phyloP scores from a whole-genome alignment of 2,329 filamentous ascomycete genomes.

The Aspergillus alliaceus region DNA sequence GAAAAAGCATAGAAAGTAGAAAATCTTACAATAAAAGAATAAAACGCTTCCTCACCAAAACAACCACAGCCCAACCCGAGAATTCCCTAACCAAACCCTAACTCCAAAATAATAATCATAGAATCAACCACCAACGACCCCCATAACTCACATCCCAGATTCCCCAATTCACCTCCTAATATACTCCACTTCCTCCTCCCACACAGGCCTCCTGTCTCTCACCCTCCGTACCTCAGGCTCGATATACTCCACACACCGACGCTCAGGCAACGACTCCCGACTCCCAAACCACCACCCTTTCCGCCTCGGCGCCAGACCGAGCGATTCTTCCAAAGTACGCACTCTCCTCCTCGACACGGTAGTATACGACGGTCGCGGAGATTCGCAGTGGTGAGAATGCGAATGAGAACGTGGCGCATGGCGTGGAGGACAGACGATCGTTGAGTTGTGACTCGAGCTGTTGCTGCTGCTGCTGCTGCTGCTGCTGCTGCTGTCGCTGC shows the following conservation, averaged over 20 bases:
- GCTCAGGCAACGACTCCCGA: slow-evolving; percentile 4
- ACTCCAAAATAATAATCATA: not conserved
- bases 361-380: slow-evolving; percentile 8
- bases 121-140: not conserved
- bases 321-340: slow-evolving; percentile 13
- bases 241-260: slow-evolving; percentile 14
- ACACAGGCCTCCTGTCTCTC: slow-evolving; percentile 3
- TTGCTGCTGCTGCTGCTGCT: slow-evolving; percentile 3
- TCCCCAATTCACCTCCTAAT: slow-evolving; percentile 10
- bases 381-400: not conserved
- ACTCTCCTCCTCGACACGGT: slow-evolving; percentile 11
- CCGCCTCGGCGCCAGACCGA: not conserved
- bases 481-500: not conserved
- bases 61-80: not conserved
- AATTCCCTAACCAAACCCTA: not conserved
- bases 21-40: too few relatives aligned
- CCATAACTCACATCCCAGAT: not conserved
- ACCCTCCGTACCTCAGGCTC: slow-evolving; percentile 9
- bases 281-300: not conserved
- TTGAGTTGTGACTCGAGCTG: slow-evolving; percentile 2
- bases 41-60: not conserved
- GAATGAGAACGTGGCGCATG: not conserved
- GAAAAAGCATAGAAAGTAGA: too few relatives aligned
- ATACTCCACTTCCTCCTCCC: slow-evolving; percentile 17
- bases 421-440: not conserved